These are phyloP conservation scores for Acmispon strigosus DNA, from an alignment of 306 rosid species.

Conservation along the genomic window DNA sequence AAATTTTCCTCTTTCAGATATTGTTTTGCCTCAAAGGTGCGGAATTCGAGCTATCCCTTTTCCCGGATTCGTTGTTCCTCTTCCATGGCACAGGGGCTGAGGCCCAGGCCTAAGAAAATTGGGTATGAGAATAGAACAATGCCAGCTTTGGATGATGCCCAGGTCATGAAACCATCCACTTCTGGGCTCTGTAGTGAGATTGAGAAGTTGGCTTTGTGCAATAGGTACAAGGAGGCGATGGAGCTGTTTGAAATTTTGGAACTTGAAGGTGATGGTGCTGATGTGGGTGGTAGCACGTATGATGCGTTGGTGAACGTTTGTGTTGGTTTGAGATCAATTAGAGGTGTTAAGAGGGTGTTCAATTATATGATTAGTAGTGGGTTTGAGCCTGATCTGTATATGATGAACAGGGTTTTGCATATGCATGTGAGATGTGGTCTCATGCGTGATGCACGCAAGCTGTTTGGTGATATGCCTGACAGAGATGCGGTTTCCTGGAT, in stretches of 20 bases:
- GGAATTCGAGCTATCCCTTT: constrained; percentile 31
- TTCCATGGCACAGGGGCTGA: constrained; percentile 40
- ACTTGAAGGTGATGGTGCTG: constrained; percentile 36
- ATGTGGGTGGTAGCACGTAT: constrained; percentile 44
- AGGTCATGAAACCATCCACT: constrained; percentile 29
- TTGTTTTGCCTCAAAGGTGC: constrained; percentile 21
- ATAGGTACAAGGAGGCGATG: constrained; percentile 52
- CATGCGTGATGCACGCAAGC: constrained; percentile 59
- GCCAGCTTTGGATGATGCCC: constrained; percentile 23
- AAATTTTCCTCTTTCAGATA: constrained; percentile 21
- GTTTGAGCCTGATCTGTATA: constrained; percentile 57
- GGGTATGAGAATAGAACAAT: constrained; percentile 22
- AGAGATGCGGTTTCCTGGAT: constrained; percentile 56
- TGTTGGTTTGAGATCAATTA: constrained; percentile 51
- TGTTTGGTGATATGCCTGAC: constrained; percentile 61
- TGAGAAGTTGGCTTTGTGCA: constrained; percentile 61
- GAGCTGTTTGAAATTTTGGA: constrained; percentile 85
- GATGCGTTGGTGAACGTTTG: constrained; percentile 75
- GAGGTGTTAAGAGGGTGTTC: constrained; percentile 67
- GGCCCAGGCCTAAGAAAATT: constrained; percentile 36
- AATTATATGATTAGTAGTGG: constrained; percentile 42
- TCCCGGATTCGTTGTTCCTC: constrained; percentile 42
- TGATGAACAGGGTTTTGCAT: constrained; percentile 65
- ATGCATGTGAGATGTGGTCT: constrained; percentile 72
- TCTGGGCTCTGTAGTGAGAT: constrained; percentile 56